These are phyloP conservation scores for Candida glucosophila DNA, from an alignment of 1,139 yeast genomes.

Conservation along the genomic window DNA sequence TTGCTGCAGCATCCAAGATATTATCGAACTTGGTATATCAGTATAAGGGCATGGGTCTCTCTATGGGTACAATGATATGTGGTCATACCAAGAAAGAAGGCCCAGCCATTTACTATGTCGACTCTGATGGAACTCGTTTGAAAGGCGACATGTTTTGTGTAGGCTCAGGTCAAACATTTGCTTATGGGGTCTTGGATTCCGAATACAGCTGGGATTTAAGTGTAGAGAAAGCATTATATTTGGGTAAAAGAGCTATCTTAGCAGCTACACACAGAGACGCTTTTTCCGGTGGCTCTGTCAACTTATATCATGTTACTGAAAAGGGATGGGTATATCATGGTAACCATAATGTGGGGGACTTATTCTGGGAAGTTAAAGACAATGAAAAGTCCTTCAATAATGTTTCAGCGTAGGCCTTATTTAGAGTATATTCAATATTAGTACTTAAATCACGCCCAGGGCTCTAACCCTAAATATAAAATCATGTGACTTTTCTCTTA, in stretches of 20 bases:
- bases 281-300: slow-evolving; percentile 93
- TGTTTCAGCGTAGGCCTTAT: slow-evolving; percentile 67
- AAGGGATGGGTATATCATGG: slow-evolving; percentile 96
- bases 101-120: slow-evolving; percentile 92
- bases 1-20: slow-evolving; percentile 95
- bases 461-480: no score
- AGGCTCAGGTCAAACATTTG: slow-evolving; percentile 98
- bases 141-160: slow-evolving; percentile 95
- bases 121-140: slow-evolving; percentile 92
- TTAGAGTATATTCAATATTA: no score
- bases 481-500: no score
- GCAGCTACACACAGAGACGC: slow-evolving; percentile 99
- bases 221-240: slow-evolving; percentile 86
- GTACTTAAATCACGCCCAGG: no score
- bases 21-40: slow-evolving; percentile 83
- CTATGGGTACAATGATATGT: slow-evolving; percentile 99
- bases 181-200: slow-evolving; percentile 96
- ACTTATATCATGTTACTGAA: slow-evolving; percentile 87
- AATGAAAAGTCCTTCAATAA: slow-evolving; percentile 86
- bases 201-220: slow-evolving; percentile 83
- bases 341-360: slow-evolving; percentile 83
- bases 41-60: slow-evolving; percentile 96
- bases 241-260: slow-evolving; percentile 90
- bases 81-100: slow-evolving; percentile 95
- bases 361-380: slow-evolving; percentile 88